phyloP scores from a whole-genome alignment of 768 basidiomycete species.

The Tricholoma matsutake region DNA sequence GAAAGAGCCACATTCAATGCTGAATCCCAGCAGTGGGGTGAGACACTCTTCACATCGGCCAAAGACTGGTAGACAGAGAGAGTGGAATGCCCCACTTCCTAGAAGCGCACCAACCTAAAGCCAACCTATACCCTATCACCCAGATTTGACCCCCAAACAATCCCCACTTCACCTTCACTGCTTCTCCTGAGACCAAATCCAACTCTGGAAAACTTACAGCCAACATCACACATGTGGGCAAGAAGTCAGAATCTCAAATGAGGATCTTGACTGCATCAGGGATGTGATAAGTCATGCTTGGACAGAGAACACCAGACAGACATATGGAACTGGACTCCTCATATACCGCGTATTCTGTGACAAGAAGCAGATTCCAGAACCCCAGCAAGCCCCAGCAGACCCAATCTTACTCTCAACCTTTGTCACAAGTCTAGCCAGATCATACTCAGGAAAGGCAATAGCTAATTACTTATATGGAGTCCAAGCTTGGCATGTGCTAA shows the following conservation, averaged over 20 bases:
- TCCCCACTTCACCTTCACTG: constrained; percentile 24
- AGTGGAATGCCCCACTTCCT: background rate
- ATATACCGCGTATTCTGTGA: constrained; percentile 41
- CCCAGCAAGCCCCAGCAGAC: constrained; percentile 23
- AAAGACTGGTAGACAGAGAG: background rate
- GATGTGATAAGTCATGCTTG: constrained; percentile 7
- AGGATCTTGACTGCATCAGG: constrained; percentile 9
- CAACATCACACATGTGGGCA: background rate
- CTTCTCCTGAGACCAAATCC: constrained; percentile 20
- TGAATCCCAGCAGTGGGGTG: background rate
- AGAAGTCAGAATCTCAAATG: background rate
- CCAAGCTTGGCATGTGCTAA: constrained; percentile 45
- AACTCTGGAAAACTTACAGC: constrained; percentile 28
- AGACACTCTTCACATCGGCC: background rate
- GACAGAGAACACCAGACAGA: too few relatives aligned
- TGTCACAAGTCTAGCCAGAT: constrained; percentile 27
- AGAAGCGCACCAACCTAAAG: background rate
- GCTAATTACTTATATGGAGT: constrained; percentile 38
- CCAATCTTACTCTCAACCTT: constrained; percentile 26
- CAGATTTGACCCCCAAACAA: background rate
- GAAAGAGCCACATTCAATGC: background rate
- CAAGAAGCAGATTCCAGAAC: constrained; percentile 26
- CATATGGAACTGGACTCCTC: constrained; percentile 21
- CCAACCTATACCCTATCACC: background rate
- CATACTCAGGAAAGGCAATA: constrained; percentile 8